Conservation (phyloP, 2,329 filamentous ascomycete genomes). For the Penicillium sp. region DNA sequence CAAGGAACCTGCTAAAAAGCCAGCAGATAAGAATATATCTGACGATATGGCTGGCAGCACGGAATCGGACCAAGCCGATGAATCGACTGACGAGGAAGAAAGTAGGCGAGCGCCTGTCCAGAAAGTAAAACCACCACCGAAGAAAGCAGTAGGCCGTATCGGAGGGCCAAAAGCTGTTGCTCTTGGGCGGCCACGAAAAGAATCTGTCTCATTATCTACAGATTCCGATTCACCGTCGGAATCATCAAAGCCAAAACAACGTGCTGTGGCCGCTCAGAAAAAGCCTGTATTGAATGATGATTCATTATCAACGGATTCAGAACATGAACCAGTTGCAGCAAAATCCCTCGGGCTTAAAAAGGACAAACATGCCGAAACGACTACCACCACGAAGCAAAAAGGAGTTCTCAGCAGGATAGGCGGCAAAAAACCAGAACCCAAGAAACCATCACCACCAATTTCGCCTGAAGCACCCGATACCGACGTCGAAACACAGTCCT, state of each 20-base stretch:
- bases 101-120: neutral
- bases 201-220: conserved; percentile 11
- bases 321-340: neutral
- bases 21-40: neutral
- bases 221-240: conserved; percentile 9
- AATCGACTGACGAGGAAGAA: neutral
- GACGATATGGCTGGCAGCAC: neutral
- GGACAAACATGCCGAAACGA: neutral
- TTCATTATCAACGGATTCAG: neutral
- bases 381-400: conserved; percentile 4
- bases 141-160: conserved; percentile 18
- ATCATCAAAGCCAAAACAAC: neutral
- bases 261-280: neutral
- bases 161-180: conserved; percentile 9
- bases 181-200: neutral
- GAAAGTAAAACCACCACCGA: conserved; percentile 10
- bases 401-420: conserved; percentile 22
- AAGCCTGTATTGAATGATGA: neutral
- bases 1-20: neutral
- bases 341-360: neutral
- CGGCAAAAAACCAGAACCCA: conserved; percentile 15
- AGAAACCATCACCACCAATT: neutral
- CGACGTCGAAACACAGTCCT: neutral
- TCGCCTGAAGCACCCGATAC: neutral
- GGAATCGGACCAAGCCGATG: conserved; percentile 3